Base-by-base conservation (phyloP, 2,329 filamentous ascomycete species). In the Arthrobotrys megalospora region DNA sequence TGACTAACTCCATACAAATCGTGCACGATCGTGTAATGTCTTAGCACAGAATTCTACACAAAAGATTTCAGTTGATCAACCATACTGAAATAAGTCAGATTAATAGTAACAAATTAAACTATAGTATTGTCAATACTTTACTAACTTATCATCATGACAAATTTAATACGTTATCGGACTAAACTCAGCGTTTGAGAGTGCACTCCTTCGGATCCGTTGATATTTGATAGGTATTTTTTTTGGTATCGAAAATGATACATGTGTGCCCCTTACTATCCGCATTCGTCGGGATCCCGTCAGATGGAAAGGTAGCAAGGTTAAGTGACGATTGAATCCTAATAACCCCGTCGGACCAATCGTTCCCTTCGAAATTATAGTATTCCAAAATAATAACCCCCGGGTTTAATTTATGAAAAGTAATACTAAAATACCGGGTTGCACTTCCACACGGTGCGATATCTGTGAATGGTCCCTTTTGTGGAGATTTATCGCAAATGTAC, bases 401-500 rank as follows among this genome's bases (percentile, higher is more conserved):
- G 24, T 41, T 32, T n/a, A 43, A 55, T 16, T 67, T 67, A 41
- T 67, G 64, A 10, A 47, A 67, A n/a, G 64, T 67, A 16, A 67
- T 52, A 36, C 64, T 67, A 34, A 67, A 67, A 16, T 67, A 67
- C 8, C 64, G 64, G 19, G 64, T 67, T 0, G 64, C 64, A 32
- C 47, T 53, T 16, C 47, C 64, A 24, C 64, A 67, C 5, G 64
- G 47, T 7, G 34, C 24, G 14, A n/a, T 43, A 11, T 10, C n/a
- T 11, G 1, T 41, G 34, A 67, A 53, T 7, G 43, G 14, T 1
- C 65, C 65, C 5, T 50, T 6, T n/a, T 19, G 36, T 4, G 50
- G 4, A 0, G 65, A 45, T 58, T 69, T 69, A 36, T 69, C 65
- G 21, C 65, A 69, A 12, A 69, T n/a, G 41, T 69, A 69, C 65